phyloP scores from a whole-genome alignment of 139 green algal species.

The Chlorella sp. region DNA sequence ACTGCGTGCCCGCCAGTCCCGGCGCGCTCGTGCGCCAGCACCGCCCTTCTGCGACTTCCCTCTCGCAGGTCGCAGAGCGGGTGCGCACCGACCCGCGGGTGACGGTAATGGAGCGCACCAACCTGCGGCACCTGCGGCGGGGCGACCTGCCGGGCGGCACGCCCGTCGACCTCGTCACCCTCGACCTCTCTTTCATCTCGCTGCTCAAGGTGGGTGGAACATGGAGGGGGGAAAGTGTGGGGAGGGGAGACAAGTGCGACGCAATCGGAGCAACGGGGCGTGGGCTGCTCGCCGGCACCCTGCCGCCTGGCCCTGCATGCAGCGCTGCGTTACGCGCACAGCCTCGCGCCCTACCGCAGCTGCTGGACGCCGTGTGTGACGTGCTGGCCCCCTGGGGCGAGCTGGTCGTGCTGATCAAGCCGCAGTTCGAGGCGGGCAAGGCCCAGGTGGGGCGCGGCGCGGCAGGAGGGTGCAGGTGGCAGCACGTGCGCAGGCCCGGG shows the following conservation, averaged over 20 bases:
- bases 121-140: slow-evolving; percentile 81
- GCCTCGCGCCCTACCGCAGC: too few relatives aligned
- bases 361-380: slow-evolving; percentile 40
- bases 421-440: slow-evolving; percentile 95
- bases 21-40: too few relatives aligned
- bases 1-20: too few relatives aligned
- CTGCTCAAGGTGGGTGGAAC: slow-evolving; percentile 84
- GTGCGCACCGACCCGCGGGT: slow-evolving; percentile 81
- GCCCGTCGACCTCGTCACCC: slow-evolving; percentile 78
- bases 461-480: too few relatives aligned
- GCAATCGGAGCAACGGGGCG: too few relatives aligned
- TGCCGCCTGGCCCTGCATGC: too few relatives aligned
- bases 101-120: slow-evolving; percentile 91
- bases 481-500: too few relatives aligned
- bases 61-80: slow-evolving; percentile 80
- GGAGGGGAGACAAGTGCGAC: too few relatives aligned
- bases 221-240: too few relatives aligned
- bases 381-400: slow-evolving; percentile 56
- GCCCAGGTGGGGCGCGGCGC: slow-evolving; percentile 30
- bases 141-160: slow-evolving; percentile 47
- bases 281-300: too few relatives aligned
- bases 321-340: too few relatives aligned
- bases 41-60: too few relatives aligned
- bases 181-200: slow-evolving; percentile 98
- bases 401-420: slow-evolving; percentile 95